Base-by-base conservation (phyloP, 2,329 filamentous ascomycete species). In the Cordyceps militaris region DNA sequence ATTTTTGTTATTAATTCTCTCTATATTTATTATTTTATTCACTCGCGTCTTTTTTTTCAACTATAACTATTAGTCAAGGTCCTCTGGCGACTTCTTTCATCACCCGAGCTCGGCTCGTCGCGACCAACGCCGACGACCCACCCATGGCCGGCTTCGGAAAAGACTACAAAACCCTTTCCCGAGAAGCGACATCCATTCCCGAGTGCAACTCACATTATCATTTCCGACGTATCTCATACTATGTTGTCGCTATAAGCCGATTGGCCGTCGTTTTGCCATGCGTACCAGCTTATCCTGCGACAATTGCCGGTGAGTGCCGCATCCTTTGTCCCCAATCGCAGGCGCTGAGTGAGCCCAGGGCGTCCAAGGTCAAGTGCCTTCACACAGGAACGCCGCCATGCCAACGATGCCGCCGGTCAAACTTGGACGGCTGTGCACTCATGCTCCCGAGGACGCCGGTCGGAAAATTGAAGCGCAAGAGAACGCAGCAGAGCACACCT, bases 211-310 rank as follows among this genome's bases (percentile, higher is more conserved):
- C 14, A 14, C 56, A 47, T 14, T 11, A 4, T 21, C 36, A 32
- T 54, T 56, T n/a, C 52, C 52, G 43, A 36, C 42, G 3, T 28
- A 34, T 16, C 24, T 4, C 16, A 54, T n/a, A 14, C 3, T 36
- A 7, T 30, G 9, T 42, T 32, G 3, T 16, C 11, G 11, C 4
- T 13, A 14, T 1, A 26, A 36, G 40, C 54, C 10, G 16, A 10
- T 16, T 30, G 4, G 30, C 13, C 14, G 13, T 13, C 7, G 16
- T 10, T n/a, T 3, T 26, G 57, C 14, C 26, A 71, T 72, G 70
- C 61, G 70, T 0, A 70, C 70, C 23, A 72, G 69, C 58, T 38
- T 72, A 21, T 72, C 69, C 2, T 72, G 69, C 60, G 69, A 71
- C 34, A 61, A 62, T 34, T 72, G 70, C 54, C 63, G 70, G 70